Evolutionary conservation across 305 asterid genomes (phyloP), one percentile per base, ranked within the genome.

Genomic region (Solanum hybrid): DNA sequence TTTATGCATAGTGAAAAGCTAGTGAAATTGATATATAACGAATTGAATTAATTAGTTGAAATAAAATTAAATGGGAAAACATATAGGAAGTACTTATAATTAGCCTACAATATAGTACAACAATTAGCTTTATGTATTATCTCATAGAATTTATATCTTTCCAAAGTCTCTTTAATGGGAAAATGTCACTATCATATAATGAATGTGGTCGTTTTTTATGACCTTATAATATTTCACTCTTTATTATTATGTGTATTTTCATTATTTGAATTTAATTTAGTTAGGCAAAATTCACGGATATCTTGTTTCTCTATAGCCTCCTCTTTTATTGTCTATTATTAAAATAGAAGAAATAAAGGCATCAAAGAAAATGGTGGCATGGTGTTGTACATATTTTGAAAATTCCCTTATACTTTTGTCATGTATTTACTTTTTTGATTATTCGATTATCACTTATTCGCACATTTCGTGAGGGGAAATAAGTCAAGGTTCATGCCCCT

Each of bases 171-270:
- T 57, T 74, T 87, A 84, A 90, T 90, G 87, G 89, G 81, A 87
- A 87, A 88, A 61, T 82, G 93, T 94, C 96, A 35, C 91, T 94
- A 81, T 93, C 97, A 92, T 92, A 71, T 93, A 95, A 91, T 92
- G 91, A 86, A 86, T 75, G 39, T 87, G 75, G 91, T 77, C 89
- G 86, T 74, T 74, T 76, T 29, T 51, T 89, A 89, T 90, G 88
- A 87, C 89, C 79, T 89, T 73, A 84, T 71, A 84, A 46, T 29
- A 51, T 28, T 40, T 82, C 28, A 42, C 36, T 26, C 24, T 24
- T 77, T 40, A 28, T 11, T 78, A 51, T 11, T 78, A 51, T 84
- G 73, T 71, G 81, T 91, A 89, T 89, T 71, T 36, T 81, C 39
- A 85, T 57, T 74, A 77, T 83, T 78, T 84, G 89, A 88, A 87